phyloP scores from a whole-genome alignment of 2,329 filamentous ascomycete species.

The Fusarium foetens region DNA sequence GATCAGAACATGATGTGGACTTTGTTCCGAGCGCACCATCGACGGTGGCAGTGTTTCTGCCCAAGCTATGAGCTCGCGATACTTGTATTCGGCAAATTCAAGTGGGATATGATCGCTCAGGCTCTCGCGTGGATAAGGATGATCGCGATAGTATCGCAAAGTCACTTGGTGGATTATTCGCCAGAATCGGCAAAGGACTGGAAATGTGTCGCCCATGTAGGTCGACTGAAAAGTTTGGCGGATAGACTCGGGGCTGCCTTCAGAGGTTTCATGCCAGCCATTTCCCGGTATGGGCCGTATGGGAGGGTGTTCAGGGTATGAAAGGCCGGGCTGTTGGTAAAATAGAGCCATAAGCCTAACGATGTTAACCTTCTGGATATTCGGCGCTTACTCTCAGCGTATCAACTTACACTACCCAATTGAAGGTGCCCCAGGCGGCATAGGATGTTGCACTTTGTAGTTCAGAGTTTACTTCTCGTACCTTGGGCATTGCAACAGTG shows the following conservation, averaged over 20 bases:
- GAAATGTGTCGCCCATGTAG: slow-evolving; percentile 46
- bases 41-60: slow-evolving; percentile 45
- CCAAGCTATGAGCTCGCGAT: slow-evolving; percentile 53
- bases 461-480: background rate
- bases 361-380: background rate
- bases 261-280: background rate
- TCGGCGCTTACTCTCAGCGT: background rate
- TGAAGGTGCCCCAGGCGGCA: slow-evolving; percentile 49
- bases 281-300: slow-evolving; percentile 25
- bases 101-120: slow-evolving; percentile 16
- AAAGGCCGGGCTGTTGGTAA: slow-evolving; percentile 42
- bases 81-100: slow-evolving; percentile 51
- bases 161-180: slow-evolving; percentile 47
- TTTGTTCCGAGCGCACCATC: slow-evolving; percentile 40
- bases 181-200: slow-evolving; percentile 51
- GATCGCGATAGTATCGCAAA: slow-evolving; percentile 41
- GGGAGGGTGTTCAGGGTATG: slow-evolving; percentile 38
- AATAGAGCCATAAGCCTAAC: slow-evolving; percentile 23
- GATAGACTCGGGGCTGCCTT: background rate
- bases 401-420: slow-evolving; percentile 51
- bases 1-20: slow-evolving; percentile 49
- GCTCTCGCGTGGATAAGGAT: background rate
- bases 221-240: slow-evolving; percentile 1
- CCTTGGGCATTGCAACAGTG: background rate
- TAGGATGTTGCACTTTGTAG: slow-evolving; percentile 27